A percentile compares a stretch with the other conserved stretches of the same genome.
phyloP scores from a whole-genome alignment of 139 green algal genomes.

The Spirogloea muscicola region DNA sequence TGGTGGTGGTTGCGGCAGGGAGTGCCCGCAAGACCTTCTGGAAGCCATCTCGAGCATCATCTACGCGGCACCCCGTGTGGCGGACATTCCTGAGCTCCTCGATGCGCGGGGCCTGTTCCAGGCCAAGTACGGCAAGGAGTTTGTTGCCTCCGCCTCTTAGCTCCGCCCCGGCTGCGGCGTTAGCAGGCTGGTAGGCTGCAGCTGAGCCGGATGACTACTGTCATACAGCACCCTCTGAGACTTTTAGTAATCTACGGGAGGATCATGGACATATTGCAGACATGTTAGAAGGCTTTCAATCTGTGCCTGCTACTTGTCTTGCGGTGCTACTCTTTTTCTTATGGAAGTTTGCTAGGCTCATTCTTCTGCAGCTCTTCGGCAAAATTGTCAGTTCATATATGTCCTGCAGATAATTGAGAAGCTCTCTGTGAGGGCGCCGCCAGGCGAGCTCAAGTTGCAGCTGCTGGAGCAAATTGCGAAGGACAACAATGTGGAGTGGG shows the following conservation, averaged over 20 bases:
- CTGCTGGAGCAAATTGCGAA: constrained; percentile 35
- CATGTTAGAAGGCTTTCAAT: too few species aligned
- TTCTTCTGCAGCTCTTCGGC: too few species aligned
- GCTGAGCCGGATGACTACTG: too few species aligned
- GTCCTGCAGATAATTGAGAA: constrained; percentile 43
- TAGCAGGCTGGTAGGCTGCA: too few species aligned
- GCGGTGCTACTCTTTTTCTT: too few species aligned
- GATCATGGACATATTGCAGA: too few species aligned
- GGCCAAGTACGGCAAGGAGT: constrained; percentile 22
- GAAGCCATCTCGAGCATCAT: constrained; percentile 44
- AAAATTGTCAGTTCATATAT: too few species aligned
- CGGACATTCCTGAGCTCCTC: constrained; percentile 39
- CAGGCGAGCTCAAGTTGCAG: constrained; percentile 24
- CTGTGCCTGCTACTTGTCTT: too few species aligned
- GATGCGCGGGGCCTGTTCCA: constrained; percentile 4
- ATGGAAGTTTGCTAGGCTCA: too few species aligned
- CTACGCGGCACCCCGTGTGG: constrained; percentile 31
- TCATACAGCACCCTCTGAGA: too few species aligned
- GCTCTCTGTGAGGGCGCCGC: constrained; percentile 19
- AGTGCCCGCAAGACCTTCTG: constrained; percentile 34
- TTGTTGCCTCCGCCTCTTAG: constrained; percentile 31
- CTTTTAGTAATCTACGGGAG: too few species aligned
- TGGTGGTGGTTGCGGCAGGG: constrained; percentile 14
- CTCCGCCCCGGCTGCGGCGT: constrained; percentile 37
- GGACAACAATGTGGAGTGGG: constrained; percentile 29